phyloP scores from a whole-genome alignment of 2,329 filamentous ascomycete genomes.

The Nemania serpens region DNA sequence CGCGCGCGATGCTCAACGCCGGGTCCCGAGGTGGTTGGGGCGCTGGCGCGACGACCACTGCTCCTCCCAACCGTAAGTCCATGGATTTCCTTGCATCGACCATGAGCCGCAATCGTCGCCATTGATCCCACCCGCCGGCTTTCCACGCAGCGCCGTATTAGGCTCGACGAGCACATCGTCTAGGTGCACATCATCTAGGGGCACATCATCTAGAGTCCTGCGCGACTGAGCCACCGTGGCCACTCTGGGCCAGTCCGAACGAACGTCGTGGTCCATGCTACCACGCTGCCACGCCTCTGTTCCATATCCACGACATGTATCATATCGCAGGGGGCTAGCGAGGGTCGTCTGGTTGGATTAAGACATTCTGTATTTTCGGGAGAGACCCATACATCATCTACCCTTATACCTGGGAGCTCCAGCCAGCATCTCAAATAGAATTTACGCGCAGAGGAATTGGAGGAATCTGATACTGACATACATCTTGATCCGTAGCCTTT shows the following conservation, averaged over 20 bases:
- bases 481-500: constrained; percentile 36
- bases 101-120: constrained; percentile 17
- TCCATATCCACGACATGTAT: background rate
- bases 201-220: background rate
- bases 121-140: background rate
- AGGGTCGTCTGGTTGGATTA: background rate
- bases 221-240: background rate
- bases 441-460: background rate
- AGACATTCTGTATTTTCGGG: background rate
- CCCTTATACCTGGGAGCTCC: background rate
- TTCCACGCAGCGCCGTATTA: background rate
- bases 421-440: background rate
- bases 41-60: constrained; percentile 26
- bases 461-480: constrained; percentile 24
- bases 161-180: constrained; percentile 4
- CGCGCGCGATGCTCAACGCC: constrained; percentile 37
- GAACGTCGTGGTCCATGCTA: background rate
- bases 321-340: background rate
- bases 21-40: constrained; percentile 37
- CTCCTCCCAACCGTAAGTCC: constrained; percentile 40
- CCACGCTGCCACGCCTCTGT: background rate
- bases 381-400: background rate
- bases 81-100: constrained; percentile 31
- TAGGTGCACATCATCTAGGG: background rate
- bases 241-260: background rate